Evolutionary conservation across 2,329 filamentous ascomycete genomes (phyloP), one percentile per base, ranked within the genome.

Genomic region (Penicillium sp.): DNA sequence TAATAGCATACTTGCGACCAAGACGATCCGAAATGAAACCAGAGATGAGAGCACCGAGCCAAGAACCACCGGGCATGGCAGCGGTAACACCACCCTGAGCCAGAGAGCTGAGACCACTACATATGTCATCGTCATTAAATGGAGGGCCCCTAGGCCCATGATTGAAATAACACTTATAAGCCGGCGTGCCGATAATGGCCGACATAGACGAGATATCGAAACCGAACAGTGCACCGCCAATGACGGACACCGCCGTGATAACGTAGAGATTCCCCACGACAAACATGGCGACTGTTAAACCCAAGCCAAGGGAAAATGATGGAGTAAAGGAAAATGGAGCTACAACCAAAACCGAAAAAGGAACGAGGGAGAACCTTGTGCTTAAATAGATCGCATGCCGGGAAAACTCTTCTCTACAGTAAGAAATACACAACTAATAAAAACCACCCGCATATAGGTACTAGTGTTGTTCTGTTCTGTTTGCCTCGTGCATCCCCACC

Each of bases 51-150:
- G 83, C 82, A 55, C 83, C 88, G 33, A 87, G 72, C 58, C 88
- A 84, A 1, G 87, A 89, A n/a, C 88, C 88, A 43, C 84, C 87
- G 7, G 87, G 85, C 87, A 91, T 90, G 3, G 87, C 78, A 21
- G 87, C 87, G 2, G 87, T 88, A 66, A 91, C 90, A 33, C 81
- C 87, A 38, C 86, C 87, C 72, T 90, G 87, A 0, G 79, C 75
- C 60, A 83, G 65, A 3, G 78, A 66, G 5, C 55, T 69, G 2
- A 80, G 79, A 45, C 82, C 82, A 19, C 72, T 72, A 66, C 82
- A 84, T 4, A 70, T 31, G 2, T 65, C 63, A 21, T 64, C 55
- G 34, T 71, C 63, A 10, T 70, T 90, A 84, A 60, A 83, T 79
- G 55, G 86, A 81, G 40, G 90, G 3, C 60, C 66, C 82, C 48